Evolutionary conservation across 2,329 filamentous ascomycete genomes (phyloP).

Genomic region (Rhytidhysteron rufulum): DNA sequence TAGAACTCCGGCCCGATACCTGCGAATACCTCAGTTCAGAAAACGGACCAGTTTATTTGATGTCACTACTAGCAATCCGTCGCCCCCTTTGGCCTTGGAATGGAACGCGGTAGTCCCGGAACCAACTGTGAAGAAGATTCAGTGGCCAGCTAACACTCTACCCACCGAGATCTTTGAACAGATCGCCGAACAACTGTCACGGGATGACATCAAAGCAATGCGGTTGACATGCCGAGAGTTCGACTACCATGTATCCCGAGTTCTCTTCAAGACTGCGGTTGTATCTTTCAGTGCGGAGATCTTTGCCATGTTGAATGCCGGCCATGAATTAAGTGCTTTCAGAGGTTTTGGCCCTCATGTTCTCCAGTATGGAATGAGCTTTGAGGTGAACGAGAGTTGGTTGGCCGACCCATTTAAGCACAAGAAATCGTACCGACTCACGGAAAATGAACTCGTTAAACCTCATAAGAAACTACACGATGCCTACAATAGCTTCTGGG

Average conservation of each 20-base stretch:
- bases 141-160: conserved; percentile 42
- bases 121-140: background rate
- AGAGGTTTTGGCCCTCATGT: conserved; percentile 59
- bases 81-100: conserved; percentile 2
- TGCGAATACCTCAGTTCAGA: background rate
- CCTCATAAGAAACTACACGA: conserved; percentile 57
- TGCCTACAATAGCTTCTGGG: conserved; percentile 58
- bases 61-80: background rate
- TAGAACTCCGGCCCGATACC: conserved; percentile 14
- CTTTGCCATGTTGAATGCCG: conserved; percentile 50
- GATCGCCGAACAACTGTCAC: conserved; percentile 54
- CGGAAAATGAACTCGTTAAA: no score
- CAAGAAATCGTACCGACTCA: no score
- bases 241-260: conserved; percentile 54
- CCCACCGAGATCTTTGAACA: conserved; percentile 61
- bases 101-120: conserved; percentile 1
- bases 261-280: conserved; percentile 61
- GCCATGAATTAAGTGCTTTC: conserved; percentile 49
- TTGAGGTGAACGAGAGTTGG: conserved; percentile 59
- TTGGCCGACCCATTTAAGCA: no score
- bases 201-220: conserved; percentile 57
- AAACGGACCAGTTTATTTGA: background rate
- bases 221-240: conserved; percentile 60
- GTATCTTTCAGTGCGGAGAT: conserved; percentile 64
- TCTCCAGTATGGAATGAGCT: conserved; percentile 61